Evolutionary conservation across 1,284 basidiomycete genomes (phyloP).

Genomic region (Fomitopsis pinicola): DNA sequence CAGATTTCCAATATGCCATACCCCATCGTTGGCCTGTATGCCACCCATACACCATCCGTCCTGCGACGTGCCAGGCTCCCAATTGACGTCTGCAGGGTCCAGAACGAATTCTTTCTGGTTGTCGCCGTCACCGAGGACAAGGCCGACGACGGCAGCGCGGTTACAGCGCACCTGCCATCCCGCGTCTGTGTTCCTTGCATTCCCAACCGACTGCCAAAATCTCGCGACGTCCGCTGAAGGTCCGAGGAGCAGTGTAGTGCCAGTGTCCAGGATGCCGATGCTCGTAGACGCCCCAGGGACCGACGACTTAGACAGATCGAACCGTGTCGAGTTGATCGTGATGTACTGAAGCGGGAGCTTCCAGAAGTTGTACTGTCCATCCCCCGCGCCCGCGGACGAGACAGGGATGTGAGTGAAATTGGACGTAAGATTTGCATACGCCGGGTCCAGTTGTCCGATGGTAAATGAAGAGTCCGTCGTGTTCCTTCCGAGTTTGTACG

Average conservation of each 20-base stretch:
- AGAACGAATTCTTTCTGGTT: slow-evolving; percentile 37
- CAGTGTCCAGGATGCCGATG: slow-evolving; percentile 54
- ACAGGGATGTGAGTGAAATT: slow-evolving; percentile 40
- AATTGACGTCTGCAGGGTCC: slow-evolving; percentile 51
- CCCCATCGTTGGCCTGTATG: slow-evolving; percentile 50
- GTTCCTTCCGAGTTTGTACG: slow-evolving; percentile 44
- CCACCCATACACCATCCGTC: slow-evolving; percentile 56
- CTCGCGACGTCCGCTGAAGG: slow-evolving; percentile 45
- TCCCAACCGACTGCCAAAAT: slow-evolving; percentile 45
- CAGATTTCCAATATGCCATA: slow-evolving; percentile 20
- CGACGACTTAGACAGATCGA: slow-evolving; percentile 43
- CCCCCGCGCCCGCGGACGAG: slow-evolving; percentile 30
- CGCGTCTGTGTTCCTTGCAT: slow-evolving; percentile 34
- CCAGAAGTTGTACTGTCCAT: slow-evolving; percentile 47
- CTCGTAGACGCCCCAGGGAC: slow-evolving; percentile 38
- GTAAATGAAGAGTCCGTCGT: slow-evolving; percentile 44
- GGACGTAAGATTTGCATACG: slow-evolving; percentile 30
- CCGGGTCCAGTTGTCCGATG: slow-evolving; percentile 44
- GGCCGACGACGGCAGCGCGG: slow-evolving; percentile 39
- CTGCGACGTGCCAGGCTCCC: slow-evolving; percentile 35
- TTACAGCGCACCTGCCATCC: slow-evolving; percentile 53
- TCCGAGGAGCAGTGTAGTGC: slow-evolving; percentile 54
- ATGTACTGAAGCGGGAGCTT: slow-evolving; percentile 46
- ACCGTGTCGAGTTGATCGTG: slow-evolving; percentile 36
- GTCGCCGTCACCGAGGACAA: slow-evolving; percentile 41